A percentile compares a stretch with the other conserved stretches of the same genome.
Conservation (phyloP, 345 rosid species). For the Ceriops zippeliana region DNA sequence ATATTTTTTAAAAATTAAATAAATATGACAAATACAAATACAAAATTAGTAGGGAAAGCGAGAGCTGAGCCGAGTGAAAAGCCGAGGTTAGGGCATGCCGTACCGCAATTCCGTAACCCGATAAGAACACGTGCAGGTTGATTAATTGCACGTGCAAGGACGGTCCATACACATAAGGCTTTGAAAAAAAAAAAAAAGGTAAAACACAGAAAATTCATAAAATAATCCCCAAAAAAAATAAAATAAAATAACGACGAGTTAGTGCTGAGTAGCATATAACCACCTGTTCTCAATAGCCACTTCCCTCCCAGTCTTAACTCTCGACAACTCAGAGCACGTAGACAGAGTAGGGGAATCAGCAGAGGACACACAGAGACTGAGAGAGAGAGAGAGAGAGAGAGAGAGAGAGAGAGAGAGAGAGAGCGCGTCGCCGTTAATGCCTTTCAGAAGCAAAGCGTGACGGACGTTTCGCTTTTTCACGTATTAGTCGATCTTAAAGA, state of each 20-base stretch:
- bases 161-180: conserved; percentile 34
- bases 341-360: not conserved
- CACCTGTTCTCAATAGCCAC: conserved; percentile 6
- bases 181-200: not conserved
- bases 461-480: not conserved
- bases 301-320: conserved; percentile 22
- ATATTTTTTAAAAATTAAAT: too few relatives aligned
- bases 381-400: conserved; percentile 10
- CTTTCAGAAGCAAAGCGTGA: conserved; percentile 35
- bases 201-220: not conserved
- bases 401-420: conserved; percentile 3
- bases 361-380: not conserved
- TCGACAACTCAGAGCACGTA: conserved; percentile 9
- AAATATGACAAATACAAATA: not conserved
- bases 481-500: too few relatives aligned
- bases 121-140: conserved; percentile 29
- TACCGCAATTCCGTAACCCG: conserved; percentile 13
- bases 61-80: conserved; percentile 49
- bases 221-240: not conserved
- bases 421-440: conserved; percentile 27
- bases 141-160: conserved; percentile 53
- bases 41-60: not conserved
- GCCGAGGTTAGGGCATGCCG: conserved; percentile 53
- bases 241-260: not conserved
- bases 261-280: conserved; percentile 15